Conservation (phyloP, 148 eudicot genomes). For the Dianthus caryophyllus region DNA sequence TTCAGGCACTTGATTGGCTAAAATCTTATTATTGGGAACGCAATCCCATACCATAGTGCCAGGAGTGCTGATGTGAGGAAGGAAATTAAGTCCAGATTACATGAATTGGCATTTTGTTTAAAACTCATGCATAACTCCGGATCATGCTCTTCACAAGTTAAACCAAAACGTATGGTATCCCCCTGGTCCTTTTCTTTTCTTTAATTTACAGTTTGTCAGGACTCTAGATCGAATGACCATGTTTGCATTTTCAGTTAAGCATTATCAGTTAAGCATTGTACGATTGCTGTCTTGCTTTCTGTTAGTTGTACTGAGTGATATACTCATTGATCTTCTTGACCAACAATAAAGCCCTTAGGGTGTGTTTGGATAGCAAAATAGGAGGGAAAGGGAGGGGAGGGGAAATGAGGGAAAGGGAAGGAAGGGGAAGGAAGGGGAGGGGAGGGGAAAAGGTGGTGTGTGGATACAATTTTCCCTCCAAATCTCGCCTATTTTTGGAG, state of each 20-base stretch:
- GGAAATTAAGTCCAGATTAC: slow-evolving; percentile 55
- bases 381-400: too few species aligned
- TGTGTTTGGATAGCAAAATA: too few species aligned
- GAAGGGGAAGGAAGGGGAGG: too few species aligned
- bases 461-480: too few species aligned
- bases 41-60: slow-evolving; percentile 44
- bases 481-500: too few species aligned
- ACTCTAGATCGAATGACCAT: not conserved
- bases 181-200: not conserved
- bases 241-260: not conserved
- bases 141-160: slow-evolving; percentile 38
- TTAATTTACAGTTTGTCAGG: not conserved
- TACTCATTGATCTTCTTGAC: not conserved
- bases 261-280: too few species aligned
- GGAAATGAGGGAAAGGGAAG: too few species aligned
- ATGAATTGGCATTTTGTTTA: slow-evolving; percentile 47
- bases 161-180: slow-evolving; percentile 47
- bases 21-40: slow-evolving; percentile 83
- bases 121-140: slow-evolving; percentile 36
- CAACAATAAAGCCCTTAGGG: too few species aligned
- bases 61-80: slow-evolving; percentile 39
- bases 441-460: too few species aligned
- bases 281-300: slow-evolving; percentile 9
- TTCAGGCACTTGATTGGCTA: slow-evolving; percentile 87
- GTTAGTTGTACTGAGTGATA: not conserved